These are phyloP conservation scores for Nephromyces sp. DNA, from an alignment of 169 alveolate species.

Conservation along the genomic window DNA sequence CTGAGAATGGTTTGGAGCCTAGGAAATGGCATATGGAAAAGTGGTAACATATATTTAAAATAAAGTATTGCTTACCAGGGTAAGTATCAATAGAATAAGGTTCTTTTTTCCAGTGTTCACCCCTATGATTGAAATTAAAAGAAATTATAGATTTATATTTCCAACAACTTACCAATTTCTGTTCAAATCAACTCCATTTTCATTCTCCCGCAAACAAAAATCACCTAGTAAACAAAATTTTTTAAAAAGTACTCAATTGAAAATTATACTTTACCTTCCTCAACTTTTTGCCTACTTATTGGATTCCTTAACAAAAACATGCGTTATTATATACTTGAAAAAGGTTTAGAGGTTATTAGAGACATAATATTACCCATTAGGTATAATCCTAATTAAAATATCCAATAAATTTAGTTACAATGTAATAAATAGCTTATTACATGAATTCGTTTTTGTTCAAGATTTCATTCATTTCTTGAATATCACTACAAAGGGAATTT, in stretches of 20 bases:
- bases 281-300: background rate
- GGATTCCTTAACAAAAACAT: background rate
- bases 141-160: background rate
- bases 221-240: background rate
- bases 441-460: background rate
- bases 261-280: background rate
- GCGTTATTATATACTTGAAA: background rate
- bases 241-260: background rate
- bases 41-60: background rate
- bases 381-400: background rate
- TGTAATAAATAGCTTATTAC: background rate
- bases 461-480: background rate
- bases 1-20: background rate
- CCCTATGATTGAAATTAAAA: background rate
- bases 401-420: background rate
- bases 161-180: background rate
- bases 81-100: background rate
- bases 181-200: background rate
- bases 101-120: background rate
- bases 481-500: background rate
- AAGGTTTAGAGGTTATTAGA: background rate
- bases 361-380: background rate
- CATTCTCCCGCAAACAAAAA: background rate
- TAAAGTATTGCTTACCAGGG: background rate
- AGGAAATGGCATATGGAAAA: background rate